These are phyloP conservation scores for Platanthera guangdongensis DNA, from an alignment of 106 monocot species.

Conservation along the genomic window DNA sequence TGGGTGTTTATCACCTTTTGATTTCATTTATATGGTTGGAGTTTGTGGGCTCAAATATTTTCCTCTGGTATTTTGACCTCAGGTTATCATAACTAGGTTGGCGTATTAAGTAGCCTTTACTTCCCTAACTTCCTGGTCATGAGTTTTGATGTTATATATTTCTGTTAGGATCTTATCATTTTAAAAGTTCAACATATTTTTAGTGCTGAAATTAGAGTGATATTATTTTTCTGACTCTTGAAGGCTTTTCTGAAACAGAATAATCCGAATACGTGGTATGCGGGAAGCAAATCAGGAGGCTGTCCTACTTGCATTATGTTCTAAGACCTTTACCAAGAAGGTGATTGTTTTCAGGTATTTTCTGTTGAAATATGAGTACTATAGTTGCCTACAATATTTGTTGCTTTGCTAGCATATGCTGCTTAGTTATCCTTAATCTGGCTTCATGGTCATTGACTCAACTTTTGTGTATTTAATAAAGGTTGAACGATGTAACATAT, in stretches of 20 bases:
- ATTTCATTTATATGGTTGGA: too few species aligned
- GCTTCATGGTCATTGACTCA: background rate
- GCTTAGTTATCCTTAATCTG: background rate
- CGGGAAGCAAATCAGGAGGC: slow-evolving; percentile 95
- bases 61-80: background rate
- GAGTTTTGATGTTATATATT: background rate
- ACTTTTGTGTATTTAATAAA: background rate
- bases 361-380: background rate
- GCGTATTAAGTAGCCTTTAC: background rate
- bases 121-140: background rate
- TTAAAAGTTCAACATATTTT: background rate
- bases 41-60: background rate
- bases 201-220: background rate
- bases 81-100: background rate
- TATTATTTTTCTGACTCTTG: background rate
- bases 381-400: background rate
- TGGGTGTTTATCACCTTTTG: too few species aligned
- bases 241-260: slow-evolving; percentile 32
- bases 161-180: background rate
- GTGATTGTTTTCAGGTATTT: slow-evolving; percentile 94
- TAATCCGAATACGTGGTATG: slow-evolving; percentile 72
- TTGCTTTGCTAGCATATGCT: background rate
- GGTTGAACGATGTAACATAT: background rate
- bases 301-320: slow-evolving; percentile 90
- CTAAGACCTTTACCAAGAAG: slow-evolving; percentile 71